Evolutionary conservation across 371 early-diverging fungal genomes (phyloP).

Genomic region (Mucor mucedo): DNA sequence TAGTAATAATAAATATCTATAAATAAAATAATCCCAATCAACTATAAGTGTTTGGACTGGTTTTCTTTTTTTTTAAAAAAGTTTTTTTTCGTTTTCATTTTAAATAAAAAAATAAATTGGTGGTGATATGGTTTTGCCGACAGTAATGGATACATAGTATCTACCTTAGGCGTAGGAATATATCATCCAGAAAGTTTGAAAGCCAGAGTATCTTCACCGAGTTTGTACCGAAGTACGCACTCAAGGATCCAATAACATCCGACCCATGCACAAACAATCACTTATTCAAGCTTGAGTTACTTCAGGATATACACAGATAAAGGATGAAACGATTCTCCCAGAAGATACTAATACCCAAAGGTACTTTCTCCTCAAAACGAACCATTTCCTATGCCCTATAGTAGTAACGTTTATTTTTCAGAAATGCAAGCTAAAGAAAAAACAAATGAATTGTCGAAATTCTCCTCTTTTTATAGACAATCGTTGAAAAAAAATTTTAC

Average conservation of each 20-base stretch:
- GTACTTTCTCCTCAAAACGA: constrained; percentile 22
- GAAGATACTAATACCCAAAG: constrained; percentile 13
- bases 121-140: constrained; percentile 51
- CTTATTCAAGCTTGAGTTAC: constrained; percentile 33
- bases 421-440: constrained; percentile 33
- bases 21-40: neutral
- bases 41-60: neutral
- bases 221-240: constrained; percentile 19
- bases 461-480: constrained; percentile 1
- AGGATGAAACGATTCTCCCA: constrained; percentile 22
- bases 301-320: constrained; percentile 36
- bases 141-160: constrained; percentile 42
- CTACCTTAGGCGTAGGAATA: constrained; percentile 52
- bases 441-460: neutral
- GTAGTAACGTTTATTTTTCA: constrained; percentile 26
- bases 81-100: constrained; percentile 24
- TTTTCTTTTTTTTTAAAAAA: neutral
- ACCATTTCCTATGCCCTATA: constrained; percentile 25
- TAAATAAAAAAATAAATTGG: constrained; percentile 21
- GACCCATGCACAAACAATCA: constrained; percentile 30
- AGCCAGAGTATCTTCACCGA: constrained; percentile 29
- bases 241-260: constrained; percentile 26
- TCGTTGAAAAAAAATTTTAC: too few species aligned
- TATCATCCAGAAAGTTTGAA: constrained; percentile 41
- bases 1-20: neutral